These are phyloP conservation scores for Xylaria sp. DNA, from an alignment of 2,329 filamentous ascomycete genomes.

Conservation along the genomic window DNA sequence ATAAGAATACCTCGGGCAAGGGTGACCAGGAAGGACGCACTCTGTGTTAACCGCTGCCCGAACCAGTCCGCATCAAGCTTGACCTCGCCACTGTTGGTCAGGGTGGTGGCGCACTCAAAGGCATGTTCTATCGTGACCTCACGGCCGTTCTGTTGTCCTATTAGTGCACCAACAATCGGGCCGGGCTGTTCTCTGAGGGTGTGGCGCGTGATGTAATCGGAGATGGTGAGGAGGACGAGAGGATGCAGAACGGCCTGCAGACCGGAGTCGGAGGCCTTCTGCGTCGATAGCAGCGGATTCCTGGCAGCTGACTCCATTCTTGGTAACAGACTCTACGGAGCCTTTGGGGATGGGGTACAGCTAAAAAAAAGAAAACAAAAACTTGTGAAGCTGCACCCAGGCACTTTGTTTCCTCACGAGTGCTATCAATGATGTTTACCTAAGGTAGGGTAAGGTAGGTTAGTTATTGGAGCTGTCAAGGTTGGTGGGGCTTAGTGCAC, in stretches of 20 bases:
- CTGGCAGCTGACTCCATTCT: constrained; percentile 60
- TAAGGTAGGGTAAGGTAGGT: constrained; percentile 4
- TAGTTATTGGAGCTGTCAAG: constrained; percentile 12
- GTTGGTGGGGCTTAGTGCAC: constrained; percentile 19
- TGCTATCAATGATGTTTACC: neutral
- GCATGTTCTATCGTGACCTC: constrained; percentile 93
- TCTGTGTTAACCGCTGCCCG: constrained; percentile 81
- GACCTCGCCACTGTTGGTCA: constrained; percentile 64
- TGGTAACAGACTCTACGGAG: constrained; percentile 7
- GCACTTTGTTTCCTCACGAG: constrained; percentile 20
- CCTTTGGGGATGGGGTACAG: constrained; percentile 6
- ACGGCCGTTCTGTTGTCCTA: constrained; percentile 91
- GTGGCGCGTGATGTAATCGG: constrained; percentile 94
- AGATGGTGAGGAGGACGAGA: constrained; percentile 93
- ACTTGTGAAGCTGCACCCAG: constrained; percentile 22
- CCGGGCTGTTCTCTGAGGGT: constrained; percentile 79
- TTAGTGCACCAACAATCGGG: constrained; percentile 85
- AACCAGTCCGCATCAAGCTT: constrained; percentile 79
- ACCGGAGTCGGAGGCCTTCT: constrained; percentile 76
- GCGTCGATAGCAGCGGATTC: constrained; percentile 72
- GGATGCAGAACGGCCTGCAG: constrained; percentile 89
- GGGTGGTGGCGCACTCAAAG: constrained; percentile 80
- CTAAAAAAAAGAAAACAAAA: constrained; percentile 4
- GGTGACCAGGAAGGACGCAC: constrained; percentile 61
- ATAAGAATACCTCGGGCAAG: neutral